A percentile compares a stretch with the other conserved stretches of the same genome.
Conservation (phyloP, 164 flowering plant genomes). For the Stephania japonica region DNA sequence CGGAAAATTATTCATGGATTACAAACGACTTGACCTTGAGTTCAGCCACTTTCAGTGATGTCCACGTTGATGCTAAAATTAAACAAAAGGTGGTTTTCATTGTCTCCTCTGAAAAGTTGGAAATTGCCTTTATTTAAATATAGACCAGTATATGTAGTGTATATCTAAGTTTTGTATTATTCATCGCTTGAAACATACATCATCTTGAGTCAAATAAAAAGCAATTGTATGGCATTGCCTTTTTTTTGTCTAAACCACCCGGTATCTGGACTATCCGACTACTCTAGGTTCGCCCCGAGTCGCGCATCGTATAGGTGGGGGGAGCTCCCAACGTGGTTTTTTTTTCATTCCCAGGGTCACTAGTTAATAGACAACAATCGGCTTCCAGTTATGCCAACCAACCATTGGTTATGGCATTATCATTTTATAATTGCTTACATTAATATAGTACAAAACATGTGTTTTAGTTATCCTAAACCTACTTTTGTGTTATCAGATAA, state of each 20-base stretch:
- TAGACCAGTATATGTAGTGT: too few species aligned
- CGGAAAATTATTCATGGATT: conserved; percentile 11
- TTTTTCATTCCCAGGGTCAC: too few species aligned
- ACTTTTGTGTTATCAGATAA: conserved; percentile 38
- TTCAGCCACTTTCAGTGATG: conserved; percentile 33
- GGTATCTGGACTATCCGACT: too few species aligned
- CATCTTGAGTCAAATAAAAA: conserved; percentile 38
- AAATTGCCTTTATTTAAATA: not conserved
- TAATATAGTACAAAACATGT: not conserved
- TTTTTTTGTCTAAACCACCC: too few species aligned
- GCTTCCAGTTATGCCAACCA: too few species aligned
- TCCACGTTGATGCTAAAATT: conserved; percentile 37
- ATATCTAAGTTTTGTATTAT: not conserved
- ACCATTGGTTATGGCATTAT: conserved; percentile 21
- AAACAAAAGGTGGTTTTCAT: conserved; percentile 58
- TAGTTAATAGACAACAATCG: too few species aligned
- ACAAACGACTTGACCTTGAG: conserved; percentile 13
- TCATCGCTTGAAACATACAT: not conserved
- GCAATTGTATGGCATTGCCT: conserved; percentile 28
- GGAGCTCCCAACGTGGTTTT: too few species aligned
- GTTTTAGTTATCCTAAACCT: conserved; percentile 4
- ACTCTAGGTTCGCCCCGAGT: too few species aligned
- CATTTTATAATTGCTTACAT: not conserved
- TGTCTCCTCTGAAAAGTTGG: not conserved
- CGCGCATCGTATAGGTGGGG: too few species aligned